Conservation (phyloP, 768 basidiomycete genomes). For the Heimioporus sp. region DNA sequence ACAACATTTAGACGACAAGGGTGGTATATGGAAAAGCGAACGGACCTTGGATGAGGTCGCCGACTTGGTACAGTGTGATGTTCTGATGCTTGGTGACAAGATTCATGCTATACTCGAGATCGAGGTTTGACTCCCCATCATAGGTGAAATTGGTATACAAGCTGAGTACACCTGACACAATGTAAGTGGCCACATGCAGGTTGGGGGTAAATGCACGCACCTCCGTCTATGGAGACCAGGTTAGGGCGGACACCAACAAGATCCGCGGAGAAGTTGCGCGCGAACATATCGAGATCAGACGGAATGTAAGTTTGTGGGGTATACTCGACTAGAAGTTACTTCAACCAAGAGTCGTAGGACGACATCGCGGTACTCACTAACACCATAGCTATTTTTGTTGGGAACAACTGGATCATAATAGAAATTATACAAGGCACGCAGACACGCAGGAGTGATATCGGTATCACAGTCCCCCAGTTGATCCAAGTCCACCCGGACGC, state of each 20-base stretch:
- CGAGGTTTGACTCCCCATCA: slow-evolving; percentile 69
- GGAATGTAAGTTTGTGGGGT: slow-evolving; percentile 48
- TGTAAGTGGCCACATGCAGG: slow-evolving; percentile 3
- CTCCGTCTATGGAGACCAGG: slow-evolving; percentile 41
- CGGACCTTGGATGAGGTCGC: slow-evolving; percentile 35
- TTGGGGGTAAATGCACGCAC: slow-evolving; percentile 18
- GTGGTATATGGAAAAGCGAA: background rate
- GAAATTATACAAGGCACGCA: slow-evolving; percentile 55
- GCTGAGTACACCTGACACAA: slow-evolving; percentile 40
- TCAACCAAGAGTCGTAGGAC: slow-evolving; percentile 8
- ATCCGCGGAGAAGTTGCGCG: slow-evolving; percentile 31
- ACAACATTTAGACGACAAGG: slow-evolving; percentile 3
- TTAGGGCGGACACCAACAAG: slow-evolving; percentile 27
- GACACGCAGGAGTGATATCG: slow-evolving; percentile 56
- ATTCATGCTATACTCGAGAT: slow-evolving; percentile 67
- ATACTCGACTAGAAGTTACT: slow-evolving; percentile 43
- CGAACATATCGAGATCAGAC: slow-evolving; percentile 46
- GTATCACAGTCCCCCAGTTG: slow-evolving; percentile 33
- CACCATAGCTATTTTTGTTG: slow-evolving; percentile 51
- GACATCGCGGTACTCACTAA: slow-evolving; percentile 31
- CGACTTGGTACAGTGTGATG: slow-evolving; percentile 39
- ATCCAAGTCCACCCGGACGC: slow-evolving; percentile 12
- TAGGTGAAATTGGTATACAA: slow-evolving; percentile 34
- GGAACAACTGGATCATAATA: slow-evolving; percentile 44
- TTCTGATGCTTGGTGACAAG: slow-evolving; percentile 36